These are phyloP conservation scores for Hypoxylon intermedium DNA, from an alignment of 495 filamentous ascomycete genomes.

Conservation along the genomic window DNA sequence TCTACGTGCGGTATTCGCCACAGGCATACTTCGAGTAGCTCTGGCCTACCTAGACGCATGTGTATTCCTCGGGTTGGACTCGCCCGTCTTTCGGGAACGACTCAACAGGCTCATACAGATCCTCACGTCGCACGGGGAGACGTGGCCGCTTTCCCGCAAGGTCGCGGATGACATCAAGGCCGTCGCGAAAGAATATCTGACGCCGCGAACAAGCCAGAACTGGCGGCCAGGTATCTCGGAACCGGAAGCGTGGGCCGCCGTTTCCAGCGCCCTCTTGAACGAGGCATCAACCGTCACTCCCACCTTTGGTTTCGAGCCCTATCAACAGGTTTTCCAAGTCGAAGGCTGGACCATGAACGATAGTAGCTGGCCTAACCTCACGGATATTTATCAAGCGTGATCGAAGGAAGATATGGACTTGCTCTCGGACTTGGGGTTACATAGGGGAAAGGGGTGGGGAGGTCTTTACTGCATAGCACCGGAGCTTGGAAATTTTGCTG, in stretches of 20 bases:
- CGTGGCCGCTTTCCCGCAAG: constrained; percentile 69
- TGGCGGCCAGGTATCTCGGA: constrained; percentile 24
- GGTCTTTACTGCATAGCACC: constrained; percentile 16
- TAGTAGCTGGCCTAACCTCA: constrained; percentile 26
- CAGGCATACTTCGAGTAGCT: constrained; percentile 62
- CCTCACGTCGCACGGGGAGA: constrained; percentile 66
- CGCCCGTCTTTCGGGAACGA: constrained; percentile 65
- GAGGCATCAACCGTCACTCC: constrained; percentile 15
- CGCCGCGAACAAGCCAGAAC: constrained; percentile 22
- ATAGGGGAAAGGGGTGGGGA: constrained; percentile 1
- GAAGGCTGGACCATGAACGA: constrained; percentile 28
- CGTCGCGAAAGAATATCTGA: constrained; percentile 57
- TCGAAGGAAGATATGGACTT: constrained; percentile 1
- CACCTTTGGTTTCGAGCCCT: constrained; percentile 27
- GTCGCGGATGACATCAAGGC: constrained; percentile 67
- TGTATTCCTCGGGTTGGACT: constrained; percentile 63
- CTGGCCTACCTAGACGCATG: constrained; percentile 56
- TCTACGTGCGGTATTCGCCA: constrained; percentile 73
- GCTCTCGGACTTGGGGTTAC: not conserved
- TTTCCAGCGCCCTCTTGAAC: constrained; percentile 21
- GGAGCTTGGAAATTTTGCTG: constrained; percentile 18
- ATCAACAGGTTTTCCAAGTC: constrained; percentile 30
- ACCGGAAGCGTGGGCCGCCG: constrained; percentile 29
- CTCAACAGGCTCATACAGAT: constrained; percentile 71
- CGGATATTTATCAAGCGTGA: constrained; percentile 35